Evolutionary conservation across 257 asterid genomes (phyloP).

Genomic region (Ligustrum vulgare): DNA sequence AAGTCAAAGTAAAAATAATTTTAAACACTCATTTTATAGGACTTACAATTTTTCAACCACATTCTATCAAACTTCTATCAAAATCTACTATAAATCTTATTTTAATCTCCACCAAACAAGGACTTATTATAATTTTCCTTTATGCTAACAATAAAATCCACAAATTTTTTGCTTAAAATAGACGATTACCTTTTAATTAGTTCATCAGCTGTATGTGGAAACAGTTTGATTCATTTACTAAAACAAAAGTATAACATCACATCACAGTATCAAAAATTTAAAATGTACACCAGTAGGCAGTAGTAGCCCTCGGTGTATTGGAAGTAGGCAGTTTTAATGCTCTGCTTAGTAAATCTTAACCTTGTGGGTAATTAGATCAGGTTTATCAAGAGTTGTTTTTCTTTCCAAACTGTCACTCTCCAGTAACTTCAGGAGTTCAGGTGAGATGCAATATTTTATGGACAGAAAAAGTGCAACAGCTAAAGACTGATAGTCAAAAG

Average conservation of each 20-base stretch:
- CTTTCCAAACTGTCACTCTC: neutral
- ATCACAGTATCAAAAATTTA: neutral
- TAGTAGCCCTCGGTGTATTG: neutral
- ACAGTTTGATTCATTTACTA: neutral
- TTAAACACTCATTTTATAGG: too few relatives aligned
- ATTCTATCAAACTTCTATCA: too few relatives aligned
- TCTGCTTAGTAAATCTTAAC: neutral
- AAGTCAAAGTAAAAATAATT: too few relatives aligned
- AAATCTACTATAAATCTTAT: too few relatives aligned
- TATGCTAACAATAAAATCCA: neutral
- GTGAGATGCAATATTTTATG: neutral
- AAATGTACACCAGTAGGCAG: neutral
- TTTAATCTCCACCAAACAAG: too few relatives aligned
- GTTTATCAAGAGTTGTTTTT: neutral
- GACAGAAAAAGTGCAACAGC: neutral
- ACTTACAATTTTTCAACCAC: too few relatives aligned
- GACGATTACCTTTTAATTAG: neutral
- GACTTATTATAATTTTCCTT: neutral
- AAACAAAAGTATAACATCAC: neutral
- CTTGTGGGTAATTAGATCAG: neutral
- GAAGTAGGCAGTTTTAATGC: neutral
- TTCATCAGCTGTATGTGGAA: neutral
- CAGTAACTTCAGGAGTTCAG: neutral
- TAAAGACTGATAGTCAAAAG: neutral
- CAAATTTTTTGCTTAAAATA: neutral